Base-by-base conservation (phyloP, 1,139 yeast species). In the Suzukiozyma palmioleophila region DNA sequence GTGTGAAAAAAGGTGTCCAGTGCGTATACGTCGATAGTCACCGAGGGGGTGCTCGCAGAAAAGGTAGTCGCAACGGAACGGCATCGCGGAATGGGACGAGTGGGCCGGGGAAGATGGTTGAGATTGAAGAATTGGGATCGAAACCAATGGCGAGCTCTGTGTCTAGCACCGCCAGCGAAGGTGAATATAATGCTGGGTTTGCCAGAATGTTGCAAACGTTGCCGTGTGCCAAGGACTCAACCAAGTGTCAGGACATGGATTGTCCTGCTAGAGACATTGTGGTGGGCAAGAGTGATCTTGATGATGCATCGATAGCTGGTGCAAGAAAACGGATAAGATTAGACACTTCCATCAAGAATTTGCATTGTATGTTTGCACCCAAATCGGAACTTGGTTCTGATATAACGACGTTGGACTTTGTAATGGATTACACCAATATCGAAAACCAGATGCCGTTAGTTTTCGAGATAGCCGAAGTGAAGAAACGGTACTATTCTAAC, bases 41-140 rank as follows among this genome's bases (percentile, higher is more conserved):
- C 35, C 53, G 79, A 42, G 79, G 79, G 18, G 79, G 79, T 1
- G 66, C 77, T 8, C 53, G 79, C 36, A 69, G 62, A 47, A 73
- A 68, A 46, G 78, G 77, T 3, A 53, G 46, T 32, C 50, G 40
- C 21, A 38, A 36, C 14, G 26, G 18, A 12, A 7, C 14, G 8
- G 18, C 6, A 8, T 14, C 30, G 14, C 25, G 24, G 27, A 32
- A 16, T 8, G n/a, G 14, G 10, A 8, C 10, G 9, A 11, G 7
- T 3, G 12, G 18, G 13, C 25, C 6, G 3, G 24, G 24, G 8
- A 30, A 14, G 8, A 8, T 29, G 8, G 13, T 13, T 3, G 36
- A 33, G 25, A 33, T 33, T 2, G 36, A 33, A 8, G 36, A 33
- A 14, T 32, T 32, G 27, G 14, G 13, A 2, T 26, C 30, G 10